Conservation (phyloP, 306 rosid species). For the Sechiopsis laciniata region DNA sequence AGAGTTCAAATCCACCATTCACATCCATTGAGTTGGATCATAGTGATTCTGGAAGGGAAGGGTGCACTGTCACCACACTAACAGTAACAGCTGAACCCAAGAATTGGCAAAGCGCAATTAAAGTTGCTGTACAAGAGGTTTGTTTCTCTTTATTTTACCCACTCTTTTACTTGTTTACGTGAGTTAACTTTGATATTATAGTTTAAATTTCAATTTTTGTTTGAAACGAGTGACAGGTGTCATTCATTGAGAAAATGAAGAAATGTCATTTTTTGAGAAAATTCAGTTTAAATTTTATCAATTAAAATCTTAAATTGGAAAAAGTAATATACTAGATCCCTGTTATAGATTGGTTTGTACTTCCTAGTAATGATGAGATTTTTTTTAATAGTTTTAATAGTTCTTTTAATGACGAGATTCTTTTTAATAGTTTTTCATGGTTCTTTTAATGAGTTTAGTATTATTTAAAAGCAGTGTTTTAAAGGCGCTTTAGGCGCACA, state of each 20-base stretch:
- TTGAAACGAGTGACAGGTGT: no score
- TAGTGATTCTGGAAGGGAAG: conserved; percentile 99
- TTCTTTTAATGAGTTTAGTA: not conserved
- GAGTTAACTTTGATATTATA: not conserved
- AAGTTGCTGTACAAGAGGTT: conserved; percentile 98
- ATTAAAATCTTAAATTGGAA: not conserved
- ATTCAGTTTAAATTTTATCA: not conserved
- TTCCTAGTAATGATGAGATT: not conserved
- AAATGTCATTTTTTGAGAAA: no score
- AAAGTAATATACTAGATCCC: not conserved
- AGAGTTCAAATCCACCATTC: conserved; percentile 99
- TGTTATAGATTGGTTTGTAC: not conserved
- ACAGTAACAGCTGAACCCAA: conserved; percentile 93
- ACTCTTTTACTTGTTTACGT: conserved; percentile 6
- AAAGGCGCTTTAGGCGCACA: no score
- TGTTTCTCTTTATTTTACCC: conserved; percentile 22
- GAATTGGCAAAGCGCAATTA: conserved; percentile 86
- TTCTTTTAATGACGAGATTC: conserved; percentile 5
- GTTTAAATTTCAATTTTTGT: not conserved
- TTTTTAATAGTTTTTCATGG: not conserved
- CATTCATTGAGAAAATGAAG: no score
- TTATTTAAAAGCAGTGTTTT: not conserved
- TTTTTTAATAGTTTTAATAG: not conserved
- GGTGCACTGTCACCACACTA: conserved; percentile 98
- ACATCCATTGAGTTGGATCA: conserved; percentile 96